Conservation (phyloP, 1,139 yeast genomes). For the Yamadazyma friedrichii region DNA sequence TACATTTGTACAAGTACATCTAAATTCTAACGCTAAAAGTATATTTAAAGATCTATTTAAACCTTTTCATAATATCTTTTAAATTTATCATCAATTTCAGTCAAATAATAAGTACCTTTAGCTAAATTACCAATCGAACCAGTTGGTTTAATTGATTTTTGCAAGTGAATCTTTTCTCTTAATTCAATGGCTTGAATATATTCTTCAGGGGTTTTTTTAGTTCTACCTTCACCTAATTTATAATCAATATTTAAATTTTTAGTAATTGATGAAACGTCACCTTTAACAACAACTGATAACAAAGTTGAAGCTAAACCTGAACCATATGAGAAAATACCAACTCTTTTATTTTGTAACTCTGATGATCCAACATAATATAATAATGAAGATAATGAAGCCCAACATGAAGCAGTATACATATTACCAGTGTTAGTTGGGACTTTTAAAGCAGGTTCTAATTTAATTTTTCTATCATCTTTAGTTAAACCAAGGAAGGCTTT, state of each 20-base stretch:
- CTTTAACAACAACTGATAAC: slow-evolving; percentile 75
- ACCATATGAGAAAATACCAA: slow-evolving; percentile 95
- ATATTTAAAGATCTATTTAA: too few species aligned
- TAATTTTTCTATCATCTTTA: slow-evolving; percentile 64
- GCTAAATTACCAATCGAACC: slow-evolving; percentile 74
- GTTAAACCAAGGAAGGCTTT: slow-evolving; percentile 80
- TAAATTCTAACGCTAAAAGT: too few species aligned
- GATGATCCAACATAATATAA: slow-evolving; percentile 75
- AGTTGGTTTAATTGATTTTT: slow-evolving; percentile 73
- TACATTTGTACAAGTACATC: too few species aligned
- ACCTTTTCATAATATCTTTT: slow-evolving; percentile 50
- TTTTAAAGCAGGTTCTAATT: slow-evolving; percentile 77
- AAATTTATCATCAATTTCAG: slow-evolving; percentile 81
- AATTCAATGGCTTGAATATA: slow-evolving; percentile 79
- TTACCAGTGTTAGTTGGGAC: slow-evolving; percentile 98
- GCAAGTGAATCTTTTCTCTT: slow-evolving; percentile 87
- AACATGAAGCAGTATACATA: slow-evolving; percentile 95
- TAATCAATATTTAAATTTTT: slow-evolving; percentile 65
- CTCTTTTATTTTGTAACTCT: slow-evolving; percentile 74
- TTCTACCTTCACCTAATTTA: slow-evolving; percentile 66
- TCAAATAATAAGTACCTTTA: slow-evolving; percentile 80
- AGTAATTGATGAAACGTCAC: slow-evolving; percentile 73
- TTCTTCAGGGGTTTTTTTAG: slow-evolving; percentile 66
- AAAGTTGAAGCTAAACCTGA: slow-evolving; percentile 95
- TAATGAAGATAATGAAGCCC: slow-evolving; percentile 82